Percentiles rank a stretch among this genome's conserved stretches.
phyloP scores from a whole-genome alignment of 495 filamentous ascomycete species.

The Trypethelium eluteriae region DNA sequence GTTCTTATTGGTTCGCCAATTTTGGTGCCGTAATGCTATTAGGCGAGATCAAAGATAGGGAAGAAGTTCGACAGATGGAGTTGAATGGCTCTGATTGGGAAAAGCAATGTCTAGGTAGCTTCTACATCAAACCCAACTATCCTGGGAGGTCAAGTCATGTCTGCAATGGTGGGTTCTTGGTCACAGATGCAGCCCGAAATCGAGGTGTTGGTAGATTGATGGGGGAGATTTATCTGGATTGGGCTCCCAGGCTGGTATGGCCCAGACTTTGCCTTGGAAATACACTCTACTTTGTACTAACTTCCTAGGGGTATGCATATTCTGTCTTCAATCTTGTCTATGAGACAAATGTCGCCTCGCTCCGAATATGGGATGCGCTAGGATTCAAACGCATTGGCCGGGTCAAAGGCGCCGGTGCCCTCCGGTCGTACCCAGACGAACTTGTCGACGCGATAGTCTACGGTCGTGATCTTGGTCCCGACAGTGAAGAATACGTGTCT shows the following conservation, averaged over 20 bases:
- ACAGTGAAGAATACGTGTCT: constrained; percentile 79
- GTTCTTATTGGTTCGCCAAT: constrained; percentile 89
- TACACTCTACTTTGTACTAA: background rate
- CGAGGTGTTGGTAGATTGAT: constrained; percentile 84
- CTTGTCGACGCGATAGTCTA: constrained; percentile 95
- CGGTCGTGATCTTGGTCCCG: constrained; percentile 71
- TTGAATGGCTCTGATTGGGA: constrained; percentile 64
- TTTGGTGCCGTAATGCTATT: constrained; percentile 91
- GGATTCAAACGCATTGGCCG: constrained; percentile 95
- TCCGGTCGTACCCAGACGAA: constrained; percentile 71
- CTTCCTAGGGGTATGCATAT: constrained; percentile 73
- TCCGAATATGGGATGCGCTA: constrained; percentile 93
- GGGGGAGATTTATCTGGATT: constrained; percentile 91
- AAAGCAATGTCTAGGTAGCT: constrained; percentile 80
- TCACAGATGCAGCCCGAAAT: constrained; percentile 83
- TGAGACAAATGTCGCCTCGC: constrained; percentile 92
- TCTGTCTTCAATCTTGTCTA: constrained; percentile 98
- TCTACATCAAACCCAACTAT: constrained; percentile 97
- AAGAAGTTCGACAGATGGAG: constrained; percentile 52
- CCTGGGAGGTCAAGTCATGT: constrained; percentile 92
- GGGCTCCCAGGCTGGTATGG: constrained; percentile 73
- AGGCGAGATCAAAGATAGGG: constrained; percentile 62
- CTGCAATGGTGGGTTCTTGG: constrained; percentile 91
- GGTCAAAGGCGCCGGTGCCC: constrained; percentile 77
- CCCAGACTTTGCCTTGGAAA: constrained; percentile 13